Conservation (phyloP, 257 asterid genomes). For the Schizonepeta tenuifolia region DNA sequence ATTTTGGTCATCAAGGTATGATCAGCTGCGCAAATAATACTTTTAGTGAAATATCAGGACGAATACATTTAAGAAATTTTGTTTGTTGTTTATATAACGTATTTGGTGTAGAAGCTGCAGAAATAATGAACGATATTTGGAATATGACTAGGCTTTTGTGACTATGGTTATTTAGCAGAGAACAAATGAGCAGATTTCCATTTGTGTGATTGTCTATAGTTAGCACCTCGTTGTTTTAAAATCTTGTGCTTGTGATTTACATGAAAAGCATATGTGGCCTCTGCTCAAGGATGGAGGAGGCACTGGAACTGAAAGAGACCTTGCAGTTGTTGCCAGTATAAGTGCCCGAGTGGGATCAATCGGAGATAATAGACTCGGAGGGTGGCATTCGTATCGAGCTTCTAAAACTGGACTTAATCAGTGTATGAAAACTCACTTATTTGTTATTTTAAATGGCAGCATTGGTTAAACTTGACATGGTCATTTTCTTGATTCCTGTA, state of each 20-base stretch:
- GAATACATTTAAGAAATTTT: too few relatives aligned
- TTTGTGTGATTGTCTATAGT: constrained; percentile 2
- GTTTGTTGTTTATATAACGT: background rate
- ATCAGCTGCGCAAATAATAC: background rate
- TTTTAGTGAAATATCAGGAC: background rate
- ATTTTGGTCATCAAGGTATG: constrained; percentile 71
- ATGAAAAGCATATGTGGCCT: constrained; percentile 91
- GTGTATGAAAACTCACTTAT: constrained; percentile 45
- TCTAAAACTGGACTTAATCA: constrained; percentile 91
- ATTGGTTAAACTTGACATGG: background rate
- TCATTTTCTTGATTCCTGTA: constrained; percentile 34
- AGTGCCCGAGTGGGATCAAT: constrained; percentile 97
- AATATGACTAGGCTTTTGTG: background rate
- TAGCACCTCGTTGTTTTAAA: background rate
- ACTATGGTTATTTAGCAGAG: background rate
- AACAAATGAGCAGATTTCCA: too few relatives aligned
- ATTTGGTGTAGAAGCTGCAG: background rate
- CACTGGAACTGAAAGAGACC: constrained; percentile 60
- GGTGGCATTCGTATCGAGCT: constrained; percentile 95
- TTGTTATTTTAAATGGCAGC: constrained; percentile 1
- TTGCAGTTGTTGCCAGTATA: constrained; percentile 72
- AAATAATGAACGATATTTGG: background rate
- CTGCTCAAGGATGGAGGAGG: constrained; percentile 87
- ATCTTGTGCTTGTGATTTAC: constrained; percentile 28
- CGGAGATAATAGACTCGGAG: constrained; percentile 85